Evolutionary conservation across 1,139 yeast species (phyloP), one percentile per base, ranked within the genome.

Genomic region (Saccharomyces hybrid): DNA sequence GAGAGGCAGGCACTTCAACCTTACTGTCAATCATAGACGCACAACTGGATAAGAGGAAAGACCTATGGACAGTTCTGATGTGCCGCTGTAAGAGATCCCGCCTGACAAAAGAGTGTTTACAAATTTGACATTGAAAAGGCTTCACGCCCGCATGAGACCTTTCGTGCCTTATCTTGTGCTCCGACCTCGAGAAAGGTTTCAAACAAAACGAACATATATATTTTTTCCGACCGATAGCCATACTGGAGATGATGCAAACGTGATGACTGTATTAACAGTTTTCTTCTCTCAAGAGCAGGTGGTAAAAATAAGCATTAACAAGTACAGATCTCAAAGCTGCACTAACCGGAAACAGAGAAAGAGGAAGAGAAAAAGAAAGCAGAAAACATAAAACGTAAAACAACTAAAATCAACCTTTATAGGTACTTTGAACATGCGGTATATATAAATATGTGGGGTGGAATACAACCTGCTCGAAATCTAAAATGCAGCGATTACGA

Each of bases 191-290:
- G 66, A 88, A 88, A 0, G 90, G 87, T 62, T 90, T 75, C 46
- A 90, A 88, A 64, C 96, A 88, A 66, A 82, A 87, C 27, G 87
- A 83, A 71, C 96, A 88, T 41, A 84, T 80, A 69, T 86, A 87
- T 64, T 85, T 82, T 63, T 50, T 50, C 42, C 11, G 42, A 38
- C 42, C 42, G 23, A 38, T 81, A 80, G 52, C 78, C 80, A 2
- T 79, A 14, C 9, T 32, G n/a, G 14, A 6, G 13, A 14, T 46
- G 28, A 23, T 23, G 42, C 19, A 14, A 34, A 38, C 11, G 23
- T 11, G 25, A 38, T 38, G 8, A 38, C 23, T 34, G 5, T 8
- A 8, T 8, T 38, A 38, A 16, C 42, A 25, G 46, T 42, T 23
- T 38, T 49, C 55, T 48, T 49, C 54, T 14, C 48, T 52, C 52